phyloP scores from a whole-genome alignment of 2,329 filamentous ascomycete genomes.

The Xylaria sp. region DNA sequence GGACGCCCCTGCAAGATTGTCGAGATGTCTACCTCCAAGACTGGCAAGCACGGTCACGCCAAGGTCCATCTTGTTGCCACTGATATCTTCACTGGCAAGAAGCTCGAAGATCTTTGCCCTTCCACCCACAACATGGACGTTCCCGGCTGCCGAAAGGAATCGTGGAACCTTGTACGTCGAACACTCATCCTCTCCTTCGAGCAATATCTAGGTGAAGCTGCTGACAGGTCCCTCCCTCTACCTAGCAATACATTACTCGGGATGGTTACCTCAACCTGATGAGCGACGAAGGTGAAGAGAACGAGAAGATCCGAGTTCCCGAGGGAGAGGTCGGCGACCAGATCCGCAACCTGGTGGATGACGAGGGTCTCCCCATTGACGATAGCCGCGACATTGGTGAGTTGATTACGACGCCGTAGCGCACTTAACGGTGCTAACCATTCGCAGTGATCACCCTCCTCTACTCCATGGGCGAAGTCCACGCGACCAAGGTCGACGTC shows the following conservation, averaged over 20 bases:
- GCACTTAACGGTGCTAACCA: background rate
- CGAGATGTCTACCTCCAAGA: constrained; percentile 99
- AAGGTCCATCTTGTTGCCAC: constrained; percentile 98
- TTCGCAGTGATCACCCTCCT: constrained; percentile 87
- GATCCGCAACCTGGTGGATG: constrained; percentile 82
- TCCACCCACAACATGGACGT: constrained; percentile 99
- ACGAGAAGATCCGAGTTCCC: constrained; percentile 95
- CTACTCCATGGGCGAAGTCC: constrained; percentile 95
- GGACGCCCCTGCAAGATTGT: constrained; percentile 99
- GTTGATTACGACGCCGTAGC: background rate
- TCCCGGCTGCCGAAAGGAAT: constrained; percentile 97
- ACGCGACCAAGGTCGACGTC: constrained; percentile 88
- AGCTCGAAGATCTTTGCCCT: constrained; percentile 98
- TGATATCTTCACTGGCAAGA: constrained; percentile 99
- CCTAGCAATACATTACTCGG: constrained; percentile 82
- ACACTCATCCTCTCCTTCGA: background rate
- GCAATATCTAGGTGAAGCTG: background rate
- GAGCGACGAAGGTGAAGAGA: constrained; percentile 84
- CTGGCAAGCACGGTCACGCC: constrained; percentile 99
- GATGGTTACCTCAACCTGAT: constrained; percentile 96
- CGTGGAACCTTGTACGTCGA: constrained; percentile 67
- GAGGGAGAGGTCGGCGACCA: constrained; percentile 89
- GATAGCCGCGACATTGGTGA: constrained; percentile 53
- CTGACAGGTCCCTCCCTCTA: constrained; percentile 42
- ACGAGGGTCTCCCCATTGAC: constrained; percentile 84